Conservation (phyloP, 1,139 yeast genomes). For the Candida sp. region DNA sequence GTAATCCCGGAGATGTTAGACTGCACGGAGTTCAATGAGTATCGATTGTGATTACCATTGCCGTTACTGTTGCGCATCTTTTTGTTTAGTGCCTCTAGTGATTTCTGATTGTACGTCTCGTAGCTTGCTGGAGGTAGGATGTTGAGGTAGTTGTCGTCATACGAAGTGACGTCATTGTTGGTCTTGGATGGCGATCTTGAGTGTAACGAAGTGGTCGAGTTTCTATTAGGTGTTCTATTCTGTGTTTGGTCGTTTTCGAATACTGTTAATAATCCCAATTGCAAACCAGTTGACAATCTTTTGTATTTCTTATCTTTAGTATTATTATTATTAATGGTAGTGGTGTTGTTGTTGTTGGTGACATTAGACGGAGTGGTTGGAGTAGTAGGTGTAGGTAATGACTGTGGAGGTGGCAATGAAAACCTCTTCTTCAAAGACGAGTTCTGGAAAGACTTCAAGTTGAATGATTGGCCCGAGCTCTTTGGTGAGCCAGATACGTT, state of each 20-base stretch:
- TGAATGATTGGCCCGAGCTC: slow-evolving; percentile 21
- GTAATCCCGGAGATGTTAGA: slow-evolving; percentile 48
- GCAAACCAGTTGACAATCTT: slow-evolving; percentile 43
- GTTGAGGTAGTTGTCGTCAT: slow-evolving; percentile 34
- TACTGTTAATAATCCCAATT: slow-evolving; percentile 45
- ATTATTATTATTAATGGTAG: not conserved
- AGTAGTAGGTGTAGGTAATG: not conserved
- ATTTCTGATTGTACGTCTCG: slow-evolving; percentile 39
- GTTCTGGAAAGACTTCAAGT: slow-evolving; percentile 42
- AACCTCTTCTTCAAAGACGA: slow-evolving; percentile 30
- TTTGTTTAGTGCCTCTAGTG: slow-evolving; percentile 34
- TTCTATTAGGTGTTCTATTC: slow-evolving; percentile 1
- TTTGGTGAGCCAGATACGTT: slow-evolving; percentile 18
- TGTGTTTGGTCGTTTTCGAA: slow-evolving; percentile 32
- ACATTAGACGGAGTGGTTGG: not conserved
- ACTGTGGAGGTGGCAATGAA: slow-evolving; percentile 25
- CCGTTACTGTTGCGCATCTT: slow-evolving; percentile 1
- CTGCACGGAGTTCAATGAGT: slow-evolving; percentile 42
- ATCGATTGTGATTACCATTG: slow-evolving; percentile 23
- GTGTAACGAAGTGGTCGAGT: not conserved
- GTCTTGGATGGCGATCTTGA: not conserved
- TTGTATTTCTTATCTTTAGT: slow-evolving; percentile 26
- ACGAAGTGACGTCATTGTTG: slow-evolving; percentile 14
- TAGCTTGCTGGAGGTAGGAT: slow-evolving; percentile 24
- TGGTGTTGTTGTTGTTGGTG: slow-evolving; percentile 4